Base-by-base conservation (phyloP, 768 basidiomycete genomes). In the Trametes gibbosa region DNA sequence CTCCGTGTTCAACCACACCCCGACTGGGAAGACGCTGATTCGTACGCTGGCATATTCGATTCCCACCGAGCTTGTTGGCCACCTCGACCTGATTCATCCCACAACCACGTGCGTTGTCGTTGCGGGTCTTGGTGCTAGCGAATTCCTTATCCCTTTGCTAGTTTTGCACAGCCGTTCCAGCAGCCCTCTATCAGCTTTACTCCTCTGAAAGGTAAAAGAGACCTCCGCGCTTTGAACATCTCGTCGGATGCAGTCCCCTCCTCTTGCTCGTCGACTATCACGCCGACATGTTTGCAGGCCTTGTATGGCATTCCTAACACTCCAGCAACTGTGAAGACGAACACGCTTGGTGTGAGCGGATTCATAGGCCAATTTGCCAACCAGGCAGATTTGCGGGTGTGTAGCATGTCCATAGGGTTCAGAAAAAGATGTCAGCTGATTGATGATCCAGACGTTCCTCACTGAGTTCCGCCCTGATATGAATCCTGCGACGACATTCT, bases 31-130 rank as follows among this genome's bases (percentile, higher is more conserved):
- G 52, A 45, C 65, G 27, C 61, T 64, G 32, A 62, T 76, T 32
- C 72, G 75, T 42, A 76, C 76, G 3, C 69, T 76, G n/a, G 58
- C 63, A 14, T 76, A 75, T 64, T 75, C 75, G 12, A 63, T 78
- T 35, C 77, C 76, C 3, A 45, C 64, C 14, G 65, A 65, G 14
- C 66, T 78, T 7, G 56, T 66, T 40, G 59, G 58, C 2, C 68
- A 73, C 49, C 63, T 78, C 53, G 62, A 70, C 25, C 45, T 71
- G 9, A 63, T 77, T 17, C 71, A 73, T 53, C 73, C 73, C 5
- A 73, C 68, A 1, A 64, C 63, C 19, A 58, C 67, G 65, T 72
- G 62, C 23, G 68, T 45, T 17, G 13, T 24, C 23, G 23, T 14
- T 21, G 7, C 19, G 6, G 17, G 14, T 10, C 17, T 24, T 17